phyloP scores from a whole-genome alignment of 495 filamentous ascomycete species.

The Letharia columbiana region DNA sequence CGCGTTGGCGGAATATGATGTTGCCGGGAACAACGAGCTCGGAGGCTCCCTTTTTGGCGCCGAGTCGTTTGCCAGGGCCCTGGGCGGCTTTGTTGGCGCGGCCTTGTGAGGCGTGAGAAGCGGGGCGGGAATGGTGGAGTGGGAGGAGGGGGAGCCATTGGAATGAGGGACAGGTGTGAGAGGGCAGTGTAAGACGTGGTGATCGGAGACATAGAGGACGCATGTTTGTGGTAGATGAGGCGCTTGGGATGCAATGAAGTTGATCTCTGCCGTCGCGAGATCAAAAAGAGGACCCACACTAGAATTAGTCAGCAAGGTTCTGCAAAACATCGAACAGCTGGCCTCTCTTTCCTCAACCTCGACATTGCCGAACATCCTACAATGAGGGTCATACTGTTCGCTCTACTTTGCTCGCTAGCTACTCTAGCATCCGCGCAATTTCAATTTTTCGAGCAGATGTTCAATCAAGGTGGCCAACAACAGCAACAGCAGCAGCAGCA shows the following conservation, averaged over 20 bases:
- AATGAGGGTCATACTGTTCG: conserved; percentile 24
- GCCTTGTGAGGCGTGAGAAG: conserved; percentile 79
- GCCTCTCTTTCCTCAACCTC: neutral
- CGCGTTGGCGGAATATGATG: conserved; percentile 96
- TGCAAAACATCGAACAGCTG: conserved; percentile 6
- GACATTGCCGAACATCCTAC: conserved; percentile 17
- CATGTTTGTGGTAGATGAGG: neutral
- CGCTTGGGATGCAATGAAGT: neutral
- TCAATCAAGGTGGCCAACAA: conserved; percentile 48
- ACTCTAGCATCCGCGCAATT: conserved; percentile 59
- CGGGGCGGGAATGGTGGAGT: conserved; percentile 48
- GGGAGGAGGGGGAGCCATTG: conserved; percentile 28
- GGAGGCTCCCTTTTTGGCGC: conserved; percentile 85
- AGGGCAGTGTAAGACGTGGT: conserved; percentile 23
- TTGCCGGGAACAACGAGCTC: conserved; percentile 89
- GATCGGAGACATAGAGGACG: conserved; percentile 4
- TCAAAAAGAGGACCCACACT: neutral
- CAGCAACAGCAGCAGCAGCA: conserved; percentile 52
- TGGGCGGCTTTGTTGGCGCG: conserved; percentile 73
- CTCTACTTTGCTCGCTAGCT: conserved; percentile 40
- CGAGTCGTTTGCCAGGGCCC: conserved; percentile 87
- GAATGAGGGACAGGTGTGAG: conserved; percentile 22
- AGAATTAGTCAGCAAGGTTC: neutral
- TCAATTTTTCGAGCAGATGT: conserved; percentile 85
- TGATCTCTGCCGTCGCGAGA: neutral